Evolutionary conservation across 1,139 yeast genomes (phyloP).

Genomic region (Yamadazyma buinensis): DNA sequence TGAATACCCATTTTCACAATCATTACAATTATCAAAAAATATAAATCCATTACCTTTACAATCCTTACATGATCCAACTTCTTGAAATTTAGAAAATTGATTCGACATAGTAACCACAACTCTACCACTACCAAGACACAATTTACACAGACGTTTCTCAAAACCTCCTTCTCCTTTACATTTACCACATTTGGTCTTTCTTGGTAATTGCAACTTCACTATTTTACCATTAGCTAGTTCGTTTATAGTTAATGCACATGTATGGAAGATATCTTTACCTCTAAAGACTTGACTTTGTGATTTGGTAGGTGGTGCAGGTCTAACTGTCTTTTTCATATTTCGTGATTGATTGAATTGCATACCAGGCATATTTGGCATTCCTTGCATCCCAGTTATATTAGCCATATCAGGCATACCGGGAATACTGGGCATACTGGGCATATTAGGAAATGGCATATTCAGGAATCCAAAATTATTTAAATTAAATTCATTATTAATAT

Average conservation of each 20-base stretch:
- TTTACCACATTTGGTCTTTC: constrained; percentile 27
- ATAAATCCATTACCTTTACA: constrained; percentile 35
- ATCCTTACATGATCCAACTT: constrained; percentile 29
- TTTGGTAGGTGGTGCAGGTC: constrained; percentile 16
- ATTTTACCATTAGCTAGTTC: constrained; percentile 40
- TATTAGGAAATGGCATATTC: constrained; percentile 6
- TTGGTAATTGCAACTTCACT: constrained; percentile 39
- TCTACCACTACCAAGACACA: constrained; percentile 39
- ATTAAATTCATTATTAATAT: constrained; percentile 26
- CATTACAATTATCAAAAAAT: constrained; percentile 18
- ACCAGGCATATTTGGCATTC: neutral
- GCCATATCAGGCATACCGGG: constrained; percentile 1
- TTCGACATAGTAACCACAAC: constrained; percentile 29
- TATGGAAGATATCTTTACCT: constrained; percentile 43
- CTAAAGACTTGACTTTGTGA: constrained; percentile 10
- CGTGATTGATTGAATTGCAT: too few species aligned
- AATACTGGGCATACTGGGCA: too few species aligned
- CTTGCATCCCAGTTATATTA: neutral
- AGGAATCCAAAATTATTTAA: constrained; percentile 6
- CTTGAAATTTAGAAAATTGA: constrained; percentile 32
- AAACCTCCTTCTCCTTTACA: constrained; percentile 40
- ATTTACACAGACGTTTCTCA: constrained; percentile 29
- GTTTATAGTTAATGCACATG: constrained; percentile 32
- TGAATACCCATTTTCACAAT: constrained; percentile 34
- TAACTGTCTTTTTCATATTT: constrained; percentile 19